Conservation (phyloP, 768 basidiomycete genomes). For the Obba rivulosa region DNA sequence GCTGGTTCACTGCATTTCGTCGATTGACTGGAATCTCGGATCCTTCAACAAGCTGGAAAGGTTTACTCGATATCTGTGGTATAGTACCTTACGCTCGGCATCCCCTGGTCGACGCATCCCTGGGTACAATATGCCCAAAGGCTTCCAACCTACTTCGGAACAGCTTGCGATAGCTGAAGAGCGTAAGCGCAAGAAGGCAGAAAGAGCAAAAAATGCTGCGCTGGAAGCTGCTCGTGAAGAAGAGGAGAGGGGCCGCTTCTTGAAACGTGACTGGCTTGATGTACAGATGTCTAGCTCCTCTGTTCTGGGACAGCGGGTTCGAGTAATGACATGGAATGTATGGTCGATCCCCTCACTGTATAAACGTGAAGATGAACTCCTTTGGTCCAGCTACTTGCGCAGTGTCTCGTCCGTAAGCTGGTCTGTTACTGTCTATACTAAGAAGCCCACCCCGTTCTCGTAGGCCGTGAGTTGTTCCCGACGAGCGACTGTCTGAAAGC, state of each 20-base stretch:
- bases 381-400: constrained; percentile 59
- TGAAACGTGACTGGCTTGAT: constrained; percentile 34
- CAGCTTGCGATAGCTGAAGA: constrained; percentile 51
- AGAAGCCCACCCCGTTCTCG: background rate
- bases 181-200: constrained; percentile 31
- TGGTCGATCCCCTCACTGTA: constrained; percentile 26
- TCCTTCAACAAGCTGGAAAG: background rate
- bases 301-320: constrained; percentile 27
- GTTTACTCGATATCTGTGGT: background rate
- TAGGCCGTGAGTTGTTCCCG: constrained; percentile 80
- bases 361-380: constrained; percentile 8
- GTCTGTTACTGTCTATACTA: background rate
- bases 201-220: constrained; percentile 15
- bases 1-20: no score
- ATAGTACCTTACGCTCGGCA: no score
- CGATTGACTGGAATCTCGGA: background rate
- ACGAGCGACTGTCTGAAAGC: constrained; percentile 82
- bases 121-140: constrained; percentile 1
- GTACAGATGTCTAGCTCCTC: constrained; percentile 10
- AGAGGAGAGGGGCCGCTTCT: constrained; percentile 20
- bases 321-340: constrained; percentile 82
- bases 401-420: constrained; percentile 71
- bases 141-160: constrained; percentile 41
- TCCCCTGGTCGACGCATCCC: no score
- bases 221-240: constrained; percentile 7